phyloP scores from a whole-genome alignment of 768 basidiomycete species.

The Pholiota molesta region DNA sequence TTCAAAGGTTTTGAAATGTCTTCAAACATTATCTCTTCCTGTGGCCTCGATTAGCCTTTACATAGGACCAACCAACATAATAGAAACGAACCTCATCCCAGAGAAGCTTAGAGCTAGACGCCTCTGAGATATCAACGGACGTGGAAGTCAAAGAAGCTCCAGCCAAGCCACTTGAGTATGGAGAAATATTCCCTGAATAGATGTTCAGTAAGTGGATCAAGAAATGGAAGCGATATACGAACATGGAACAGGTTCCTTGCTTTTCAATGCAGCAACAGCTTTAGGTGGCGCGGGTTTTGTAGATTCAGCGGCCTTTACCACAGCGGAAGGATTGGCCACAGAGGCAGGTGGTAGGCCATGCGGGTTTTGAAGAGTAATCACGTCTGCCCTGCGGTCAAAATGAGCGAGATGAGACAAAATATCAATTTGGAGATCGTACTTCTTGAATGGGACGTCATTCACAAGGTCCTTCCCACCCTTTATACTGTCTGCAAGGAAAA shows the following conservation, averaged over 20 bases:
- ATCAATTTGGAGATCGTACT: slow-evolving; percentile 43
- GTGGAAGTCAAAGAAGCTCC: slow-evolving; percentile 96
- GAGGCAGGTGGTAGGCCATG: slow-evolving; percentile 74
- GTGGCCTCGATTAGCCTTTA: neutral
- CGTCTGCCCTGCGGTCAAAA: slow-evolving; percentile 62
- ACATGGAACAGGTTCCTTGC: slow-evolving; percentile 61
- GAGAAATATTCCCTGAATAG: slow-evolving; percentile 81
- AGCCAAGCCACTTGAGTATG: slow-evolving; percentile 85
- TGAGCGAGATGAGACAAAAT: slow-evolving; percentile 1
- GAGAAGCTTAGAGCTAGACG: slow-evolving; percentile 73
- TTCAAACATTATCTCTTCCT: slow-evolving; percentile 99
- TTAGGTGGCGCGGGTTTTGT: slow-evolving; percentile 37
- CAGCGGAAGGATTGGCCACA: slow-evolving; percentile 28
- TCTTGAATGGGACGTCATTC: slow-evolving; percentile 82
- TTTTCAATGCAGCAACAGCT: slow-evolving; percentile 42
- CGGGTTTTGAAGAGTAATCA: slow-evolving; percentile 93
- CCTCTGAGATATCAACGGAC: slow-evolving; percentile 74
- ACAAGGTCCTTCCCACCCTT: slow-evolving; percentile 88
- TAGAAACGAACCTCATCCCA: slow-evolving; percentile 79
- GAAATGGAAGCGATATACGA: neutral
- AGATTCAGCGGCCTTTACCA: slow-evolving; percentile 32
- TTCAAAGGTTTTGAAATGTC: slow-evolving; percentile 80
- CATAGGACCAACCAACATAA: neutral
- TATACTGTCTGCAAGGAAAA: slow-evolving; percentile 90
- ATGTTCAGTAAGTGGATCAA: neutral